Conservation (phyloP, 352 stramenopile genomes). For the Phytophthora pluvialis region DNA sequence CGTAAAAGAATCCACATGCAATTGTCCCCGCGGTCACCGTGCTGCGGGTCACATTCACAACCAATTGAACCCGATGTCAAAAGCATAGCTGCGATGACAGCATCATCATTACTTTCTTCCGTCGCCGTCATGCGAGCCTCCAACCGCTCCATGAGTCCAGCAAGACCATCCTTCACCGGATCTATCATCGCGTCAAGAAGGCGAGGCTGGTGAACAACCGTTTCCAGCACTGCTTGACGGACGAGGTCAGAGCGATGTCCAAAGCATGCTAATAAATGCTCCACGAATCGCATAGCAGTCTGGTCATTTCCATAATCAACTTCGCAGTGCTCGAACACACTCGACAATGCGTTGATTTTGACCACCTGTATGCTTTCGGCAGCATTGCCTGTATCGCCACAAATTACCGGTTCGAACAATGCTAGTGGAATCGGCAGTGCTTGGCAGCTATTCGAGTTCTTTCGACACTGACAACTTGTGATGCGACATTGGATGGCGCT, state of each 20-base stretch:
- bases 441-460: conserved; percentile 13
- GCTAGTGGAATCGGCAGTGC: conserved; percentile 35
- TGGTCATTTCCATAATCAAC: conserved; percentile 34
- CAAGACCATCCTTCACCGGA: conserved; percentile 22
- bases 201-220: conserved; percentile 23
- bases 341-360: conserved; percentile 40
- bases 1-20: conserved; percentile 62
- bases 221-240: conserved; percentile 32
- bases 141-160: conserved; percentile 47
- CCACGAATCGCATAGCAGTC: conserved; percentile 39
- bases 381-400: conserved; percentile 6
- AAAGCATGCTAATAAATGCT: conserved; percentile 38
- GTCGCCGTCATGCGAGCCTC: conserved; percentile 37
- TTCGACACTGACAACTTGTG: conserved; percentile 36
- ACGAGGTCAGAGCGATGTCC: conserved; percentile 21
- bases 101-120: conserved; percentile 40
- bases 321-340: conserved; percentile 51
- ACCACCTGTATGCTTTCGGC: conserved; percentile 24
- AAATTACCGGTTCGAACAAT: conserved; percentile 43
- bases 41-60: conserved; percentile 41
- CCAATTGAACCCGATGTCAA: conserved; percentile 47
- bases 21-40: conserved; percentile 43
- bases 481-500: neutral
- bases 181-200: conserved; percentile 50
- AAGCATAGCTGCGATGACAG: conserved; percentile 33